These are phyloP conservation scores for Cladosporium sp. DNA, from an alignment of 2,329 filamentous ascomycete genomes.

Conservation along the genomic window DNA sequence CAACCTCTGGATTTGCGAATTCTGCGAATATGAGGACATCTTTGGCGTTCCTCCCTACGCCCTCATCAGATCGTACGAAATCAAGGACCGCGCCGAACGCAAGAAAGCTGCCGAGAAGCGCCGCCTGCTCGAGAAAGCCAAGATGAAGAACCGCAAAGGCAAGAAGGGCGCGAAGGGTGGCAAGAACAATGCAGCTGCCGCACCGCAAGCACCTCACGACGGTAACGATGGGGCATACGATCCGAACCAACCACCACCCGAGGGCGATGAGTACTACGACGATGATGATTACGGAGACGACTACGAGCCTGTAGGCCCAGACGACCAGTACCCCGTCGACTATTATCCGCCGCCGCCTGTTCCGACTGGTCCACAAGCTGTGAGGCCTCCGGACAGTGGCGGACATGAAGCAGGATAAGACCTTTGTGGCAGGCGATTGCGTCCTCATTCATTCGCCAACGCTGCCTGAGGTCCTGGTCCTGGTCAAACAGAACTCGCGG, in stretches of 20 bases:
- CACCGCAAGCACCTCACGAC: conserved; percentile 11
- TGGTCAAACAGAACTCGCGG: background rate
- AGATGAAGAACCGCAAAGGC: conserved; percentile 85
- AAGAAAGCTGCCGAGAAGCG: conserved; percentile 83
- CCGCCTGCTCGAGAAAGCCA: conserved; percentile 82
- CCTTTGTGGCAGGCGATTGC: background rate
- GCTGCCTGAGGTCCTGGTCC: background rate
- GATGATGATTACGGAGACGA: conserved; percentile 27
- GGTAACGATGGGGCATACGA: conserved; percentile 23
- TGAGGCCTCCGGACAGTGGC: background rate
- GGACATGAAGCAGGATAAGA: background rate
- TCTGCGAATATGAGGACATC: conserved; percentile 95
- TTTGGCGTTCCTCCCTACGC: conserved; percentile 83
- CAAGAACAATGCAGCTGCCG: conserved; percentile 20
- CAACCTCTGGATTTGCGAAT: conserved; percentile 93
- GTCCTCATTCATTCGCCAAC: background rate
- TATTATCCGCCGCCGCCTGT: conserved; percentile 24
- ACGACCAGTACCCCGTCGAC: conserved; percentile 21
- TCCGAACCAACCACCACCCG: conserved; percentile 25
- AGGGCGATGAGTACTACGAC: conserved; percentile 31
- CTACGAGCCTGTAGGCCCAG: conserved; percentile 24
- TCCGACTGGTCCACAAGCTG: conserved; percentile 10
- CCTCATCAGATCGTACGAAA: conserved; percentile 86
- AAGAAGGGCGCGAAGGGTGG: conserved; percentile 72
- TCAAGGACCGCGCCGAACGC: conserved; percentile 82